Base-by-base conservation (phyloP, 768 basidiomycete species). In the Leccinum arenicola region DNA sequence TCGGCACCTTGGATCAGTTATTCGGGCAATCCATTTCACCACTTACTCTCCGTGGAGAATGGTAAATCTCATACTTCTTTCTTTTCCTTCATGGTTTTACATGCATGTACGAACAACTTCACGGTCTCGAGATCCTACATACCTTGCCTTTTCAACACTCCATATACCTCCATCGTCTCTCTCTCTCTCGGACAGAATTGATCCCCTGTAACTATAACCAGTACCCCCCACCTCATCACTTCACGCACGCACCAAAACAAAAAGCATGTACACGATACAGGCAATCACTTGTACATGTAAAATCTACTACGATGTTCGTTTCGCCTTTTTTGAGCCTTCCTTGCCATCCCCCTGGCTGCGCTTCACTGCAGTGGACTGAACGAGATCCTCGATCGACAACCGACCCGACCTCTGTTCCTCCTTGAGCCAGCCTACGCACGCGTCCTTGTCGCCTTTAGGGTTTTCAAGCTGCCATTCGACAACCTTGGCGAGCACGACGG, bases 381-480 rank as follows among this genome's bases (percentile, higher is more conserved):
- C 57, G 0, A 72, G 59, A 6, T 72, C 73, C 48, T 73, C 70
- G 7, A 73, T 47, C 3, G 68, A 60, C 64, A 88, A 67, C 43
- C 75, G 71, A n/a, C 83, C 84, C 25, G 78, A 75, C 8, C 65
- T 68, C 38, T 78, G 77, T 66, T 87, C 82, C n/a, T 73, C 71
- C 58, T 74, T 73, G 47, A 98, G 74, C 93, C 93, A 97, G 12
- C 70, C 70, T 29, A 77, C 69, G 68, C 93, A 95, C 4, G 85
- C 82, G 6, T 84, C 87, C 66, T 84, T 83, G 4, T 83, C 82
- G 1, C 79, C 82, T 2, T 78, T 66, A 0, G 95, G 92, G 69
- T 94, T 76, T 36, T 84, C 86, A 7, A 98, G 79, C 66, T 95
- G 93, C 95, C 95, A 98, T 60, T 87, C 83, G 19, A 93, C 68